Conservation (phyloP, 257 asterid species). For the Phtheirospermum japonicum region DNA sequence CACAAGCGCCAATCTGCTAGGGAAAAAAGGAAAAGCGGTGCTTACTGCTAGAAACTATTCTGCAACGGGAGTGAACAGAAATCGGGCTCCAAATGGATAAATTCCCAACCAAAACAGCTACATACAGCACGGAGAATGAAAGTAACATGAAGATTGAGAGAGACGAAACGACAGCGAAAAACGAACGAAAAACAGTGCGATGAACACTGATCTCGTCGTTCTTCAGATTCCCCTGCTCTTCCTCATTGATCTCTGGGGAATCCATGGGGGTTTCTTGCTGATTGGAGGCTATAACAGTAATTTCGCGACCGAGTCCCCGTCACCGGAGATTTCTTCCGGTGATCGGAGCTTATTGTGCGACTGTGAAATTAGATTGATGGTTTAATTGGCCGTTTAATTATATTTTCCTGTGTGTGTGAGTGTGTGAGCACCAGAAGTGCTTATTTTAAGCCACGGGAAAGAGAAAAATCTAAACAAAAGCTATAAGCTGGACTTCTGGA, state of each 20-base stretch:
- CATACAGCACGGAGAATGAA: slow-evolving; percentile 48
- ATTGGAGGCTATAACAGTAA: background rate
- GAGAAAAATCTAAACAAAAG: background rate
- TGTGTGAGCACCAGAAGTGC: background rate
- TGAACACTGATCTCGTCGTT: slow-evolving; percentile 26
- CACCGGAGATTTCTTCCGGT: slow-evolving; percentile 62
- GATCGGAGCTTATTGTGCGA: slow-evolving; percentile 42
- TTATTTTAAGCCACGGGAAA: slow-evolving; percentile 12
- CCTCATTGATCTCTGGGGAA: slow-evolving; percentile 44
- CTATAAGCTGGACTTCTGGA: background rate
- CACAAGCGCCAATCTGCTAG: background rate
- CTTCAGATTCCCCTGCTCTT: slow-evolving; percentile 33
- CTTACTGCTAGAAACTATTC: slow-evolving; percentile 84
- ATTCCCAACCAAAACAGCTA: slow-evolving; percentile 61
- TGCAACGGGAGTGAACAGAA: slow-evolving; percentile 78
- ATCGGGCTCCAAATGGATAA: slow-evolving; percentile 78
- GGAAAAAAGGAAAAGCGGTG: slow-evolving; percentile 1
- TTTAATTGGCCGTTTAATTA: background rate
- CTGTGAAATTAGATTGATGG: background rate
- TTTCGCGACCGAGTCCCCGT: slow-evolving; percentile 32
- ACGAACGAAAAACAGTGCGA: slow-evolving; percentile 42
- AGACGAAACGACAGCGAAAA: slow-evolving; percentile 38
- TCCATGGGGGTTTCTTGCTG: slow-evolving; percentile 42
- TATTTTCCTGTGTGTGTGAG: background rate
- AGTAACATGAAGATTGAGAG: slow-evolving; percentile 39